Evolutionary conservation across 768 basidiomycete species (phyloP).

Genomic region (Hygrophorus pudorinus): DNA sequence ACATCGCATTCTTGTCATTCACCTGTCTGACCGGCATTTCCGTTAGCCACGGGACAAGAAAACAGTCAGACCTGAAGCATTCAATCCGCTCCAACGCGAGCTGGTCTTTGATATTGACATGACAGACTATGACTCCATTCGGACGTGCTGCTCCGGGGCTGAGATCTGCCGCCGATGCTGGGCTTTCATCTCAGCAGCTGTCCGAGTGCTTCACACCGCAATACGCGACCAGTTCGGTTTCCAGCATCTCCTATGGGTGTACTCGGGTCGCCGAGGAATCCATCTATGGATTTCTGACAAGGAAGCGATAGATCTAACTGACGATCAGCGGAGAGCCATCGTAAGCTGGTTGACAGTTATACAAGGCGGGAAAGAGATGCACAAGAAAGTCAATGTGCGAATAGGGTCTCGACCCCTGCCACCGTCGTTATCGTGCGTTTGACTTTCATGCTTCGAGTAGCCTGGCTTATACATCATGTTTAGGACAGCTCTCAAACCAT

Average conservation of each 20-base stretch:
- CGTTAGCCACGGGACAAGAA: slow-evolving; percentile 83
- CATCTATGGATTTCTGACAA: slow-evolving; percentile 95
- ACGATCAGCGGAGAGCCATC: slow-evolving; percentile 80
- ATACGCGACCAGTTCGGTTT: slow-evolving; percentile 90
- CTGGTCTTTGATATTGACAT: slow-evolving; percentile 99
- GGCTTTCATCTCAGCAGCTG: slow-evolving; percentile 89
- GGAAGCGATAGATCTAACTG: slow-evolving; percentile 81
- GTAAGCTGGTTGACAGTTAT: slow-evolving; percentile 84
- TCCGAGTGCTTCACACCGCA: slow-evolving; percentile 70
- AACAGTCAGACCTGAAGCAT: slow-evolving; percentile 53
- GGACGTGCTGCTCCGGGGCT: slow-evolving; percentile 90
- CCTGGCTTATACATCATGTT: neutral
- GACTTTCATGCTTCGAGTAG: neutral
- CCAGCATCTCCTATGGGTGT: slow-evolving; percentile 89
- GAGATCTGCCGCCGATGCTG: slow-evolving; percentile 91
- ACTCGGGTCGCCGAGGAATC: slow-evolving; percentile 96
- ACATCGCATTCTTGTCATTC: slow-evolving; percentile 1
- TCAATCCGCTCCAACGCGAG: slow-evolving; percentile 75
- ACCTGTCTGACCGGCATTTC: neutral
- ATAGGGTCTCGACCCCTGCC: slow-evolving; percentile 41
- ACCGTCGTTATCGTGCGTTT: slow-evolving; percentile 59
- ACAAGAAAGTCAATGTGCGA: slow-evolving; percentile 75
- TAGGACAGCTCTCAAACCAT: slow-evolving; percentile 37
- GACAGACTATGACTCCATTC: slow-evolving; percentile 95
- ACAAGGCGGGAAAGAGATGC: slow-evolving; percentile 70